phyloP scores from a whole-genome alignment of 495 filamentous ascomycete genomes.

The Lophiotrema nucula region DNA sequence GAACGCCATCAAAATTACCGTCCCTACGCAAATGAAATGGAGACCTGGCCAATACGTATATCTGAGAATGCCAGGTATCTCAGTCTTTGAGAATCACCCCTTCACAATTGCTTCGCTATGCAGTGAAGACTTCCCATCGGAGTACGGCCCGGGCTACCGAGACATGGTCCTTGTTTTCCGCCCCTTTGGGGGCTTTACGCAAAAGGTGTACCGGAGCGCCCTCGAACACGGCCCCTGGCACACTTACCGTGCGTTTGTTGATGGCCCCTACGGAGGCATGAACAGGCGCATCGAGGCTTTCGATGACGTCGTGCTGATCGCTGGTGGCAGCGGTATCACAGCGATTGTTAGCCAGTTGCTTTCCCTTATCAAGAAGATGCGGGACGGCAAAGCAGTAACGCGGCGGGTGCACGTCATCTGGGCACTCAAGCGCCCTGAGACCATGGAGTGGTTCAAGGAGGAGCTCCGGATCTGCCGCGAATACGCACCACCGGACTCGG shows the following conservation, averaged over 20 bases:
- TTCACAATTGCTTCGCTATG: conserved; percentile 93
- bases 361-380: conserved; percentile 90
- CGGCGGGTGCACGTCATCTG: conserved; percentile 87
- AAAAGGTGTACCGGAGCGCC: conserved; percentile 72
- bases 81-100: conserved; percentile 86
- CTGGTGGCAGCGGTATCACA: conserved; percentile 92
- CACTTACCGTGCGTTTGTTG: conserved; percentile 84
- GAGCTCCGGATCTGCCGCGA: conserved; percentile 87
- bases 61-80: conserved; percentile 87
- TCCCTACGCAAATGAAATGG: conserved; percentile 91
- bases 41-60: conserved; percentile 93
- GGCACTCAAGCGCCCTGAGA: conserved; percentile 84
- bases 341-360: conserved; percentile 87
- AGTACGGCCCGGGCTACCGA: conserved; percentile 79
- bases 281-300: conserved; percentile 87
- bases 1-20: conserved; percentile 88
- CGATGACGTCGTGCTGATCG: conserved; percentile 87
- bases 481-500: conserved; percentile 74
- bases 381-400: conserved; percentile 88
- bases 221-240: conserved; percentile 78
- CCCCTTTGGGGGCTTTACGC: conserved; percentile 86
- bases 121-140: conserved; percentile 82
- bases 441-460: conserved; percentile 97
- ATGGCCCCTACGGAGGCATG: conserved; percentile 95
- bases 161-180: conserved; percentile 90